A percentile compares a stretch with the other conserved stretches of the same genome.
These are phyloP conservation scores for Tilletia setariae DNA, from an alignment of 1,284 basidiomycete species.

Conservation along the genomic window DNA sequence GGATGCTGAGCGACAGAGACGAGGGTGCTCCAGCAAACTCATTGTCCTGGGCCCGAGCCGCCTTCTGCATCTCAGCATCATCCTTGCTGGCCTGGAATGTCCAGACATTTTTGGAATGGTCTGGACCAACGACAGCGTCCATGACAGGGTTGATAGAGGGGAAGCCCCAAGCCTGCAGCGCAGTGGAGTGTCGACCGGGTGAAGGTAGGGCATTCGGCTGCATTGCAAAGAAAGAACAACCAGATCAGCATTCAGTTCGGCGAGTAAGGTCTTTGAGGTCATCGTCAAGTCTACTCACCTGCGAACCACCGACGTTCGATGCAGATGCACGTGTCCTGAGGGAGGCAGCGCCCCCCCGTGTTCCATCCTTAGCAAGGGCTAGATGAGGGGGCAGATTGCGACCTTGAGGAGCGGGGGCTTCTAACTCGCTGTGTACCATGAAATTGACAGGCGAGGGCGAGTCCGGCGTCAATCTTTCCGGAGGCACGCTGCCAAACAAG, in stretches of 20 bases:
- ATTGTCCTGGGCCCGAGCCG: conserved; percentile 39
- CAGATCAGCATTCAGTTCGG: conserved; percentile 14
- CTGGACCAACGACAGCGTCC: conserved; percentile 23
- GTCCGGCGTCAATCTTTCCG: conserved; percentile 19
- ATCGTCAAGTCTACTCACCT: conserved; percentile 34
- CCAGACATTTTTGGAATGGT: conserved; percentile 48
- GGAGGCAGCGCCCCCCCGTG: conserved; percentile 22
- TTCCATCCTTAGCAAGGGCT: conserved; percentile 25
- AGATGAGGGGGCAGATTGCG: conserved; percentile 23
- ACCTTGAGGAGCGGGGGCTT: conserved; percentile 21
- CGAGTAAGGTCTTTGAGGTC: too few species aligned
- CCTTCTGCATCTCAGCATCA: conserved; percentile 37
- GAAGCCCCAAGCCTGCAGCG: conserved; percentile 4
- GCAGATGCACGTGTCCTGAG: too few species aligned
- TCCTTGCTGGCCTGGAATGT: conserved; percentile 34
- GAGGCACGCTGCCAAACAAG: conserved; percentile 21
- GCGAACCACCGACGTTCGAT: too few species aligned
- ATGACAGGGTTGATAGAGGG: background rate
- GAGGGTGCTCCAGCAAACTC: conserved; percentile 44
- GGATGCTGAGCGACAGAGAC: conserved; percentile 35
- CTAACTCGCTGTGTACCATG: conserved; percentile 49
- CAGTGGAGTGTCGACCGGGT: conserved; percentile 10
- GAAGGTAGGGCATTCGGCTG: background rate
- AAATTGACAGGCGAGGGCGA: conserved; percentile 44
- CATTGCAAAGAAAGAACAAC: conserved; percentile 9